Percentiles rank a stretch among this genome's conserved stretches.
Evolutionary conservation across 139 green algal species (phyloP).

Genomic region (Penium margaritaceum): DNA sequence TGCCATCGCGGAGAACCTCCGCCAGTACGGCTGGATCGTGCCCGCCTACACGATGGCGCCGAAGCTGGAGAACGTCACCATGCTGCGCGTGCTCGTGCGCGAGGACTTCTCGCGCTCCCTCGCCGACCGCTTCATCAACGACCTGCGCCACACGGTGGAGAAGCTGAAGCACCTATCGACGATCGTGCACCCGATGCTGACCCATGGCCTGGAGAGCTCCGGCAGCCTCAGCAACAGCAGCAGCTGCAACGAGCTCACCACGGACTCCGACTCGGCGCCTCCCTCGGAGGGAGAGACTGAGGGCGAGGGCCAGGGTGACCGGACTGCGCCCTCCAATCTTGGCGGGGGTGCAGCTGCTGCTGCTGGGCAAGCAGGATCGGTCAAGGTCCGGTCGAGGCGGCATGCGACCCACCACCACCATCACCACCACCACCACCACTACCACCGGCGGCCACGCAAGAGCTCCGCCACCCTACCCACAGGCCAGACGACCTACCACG

Average conservation of each 20-base stretch:
- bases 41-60: conserved; percentile 49
- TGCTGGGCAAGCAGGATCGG: background rate
- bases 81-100: conserved; percentile 27
- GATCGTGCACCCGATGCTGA: background rate
- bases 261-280: too few species aligned
- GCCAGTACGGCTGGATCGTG: conserved; percentile 42
- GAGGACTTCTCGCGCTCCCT: conserved; percentile 37
- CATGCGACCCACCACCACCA: too few species aligned
- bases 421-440: too few species aligned
- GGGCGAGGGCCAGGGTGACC: background rate
- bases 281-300: background rate
- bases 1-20: conserved; percentile 42
- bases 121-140: conserved; percentile 21
- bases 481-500: too few species aligned
- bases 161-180: background rate
- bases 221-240: background rate
- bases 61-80: conserved; percentile 40
- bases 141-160: conserved; percentile 8
- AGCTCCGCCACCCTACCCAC: too few species aligned
- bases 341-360: background rate
- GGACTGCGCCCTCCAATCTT: background rate
- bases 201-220: too few species aligned
- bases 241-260: background rate
- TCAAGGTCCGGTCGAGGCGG: too few species aligned
- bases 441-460: too few species aligned